phyloP scores from a whole-genome alignment of 495 filamentous ascomycete genomes.

The Penicillium antarcticum region DNA sequence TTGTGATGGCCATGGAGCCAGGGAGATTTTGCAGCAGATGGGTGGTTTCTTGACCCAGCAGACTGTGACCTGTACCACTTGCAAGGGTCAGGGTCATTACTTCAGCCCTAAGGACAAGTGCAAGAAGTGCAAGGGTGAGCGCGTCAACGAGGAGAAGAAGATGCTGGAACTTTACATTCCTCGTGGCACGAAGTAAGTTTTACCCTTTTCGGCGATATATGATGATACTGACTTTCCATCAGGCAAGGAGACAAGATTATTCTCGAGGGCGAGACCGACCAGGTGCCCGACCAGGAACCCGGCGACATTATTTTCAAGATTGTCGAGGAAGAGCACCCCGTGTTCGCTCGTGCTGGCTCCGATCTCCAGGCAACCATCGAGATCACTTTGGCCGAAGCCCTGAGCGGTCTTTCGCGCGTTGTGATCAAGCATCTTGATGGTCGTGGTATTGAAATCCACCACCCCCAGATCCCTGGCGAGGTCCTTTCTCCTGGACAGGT shows the following conservation, averaged over 20 bases:
- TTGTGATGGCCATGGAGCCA: conserved; percentile 74
- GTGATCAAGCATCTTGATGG: conserved; percentile 93
- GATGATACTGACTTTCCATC: conserved; percentile 14
- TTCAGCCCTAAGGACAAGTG: conserved; percentile 95
- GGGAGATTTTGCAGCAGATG: conserved; percentile 68
- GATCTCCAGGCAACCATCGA: conserved; percentile 79
- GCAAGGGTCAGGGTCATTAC: conserved; percentile 75
- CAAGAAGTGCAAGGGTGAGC: conserved; percentile 95
- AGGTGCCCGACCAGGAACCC: conserved; percentile 84
- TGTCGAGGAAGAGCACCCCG: conserved; percentile 73
- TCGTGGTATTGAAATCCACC: conserved; percentile 77
- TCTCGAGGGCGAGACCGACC: conserved; percentile 91
- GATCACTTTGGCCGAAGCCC: conserved; percentile 76
- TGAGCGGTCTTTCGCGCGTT: conserved; percentile 86
- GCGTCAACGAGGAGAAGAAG: conserved; percentile 79
- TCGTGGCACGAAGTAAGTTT: conserved; percentile 64
- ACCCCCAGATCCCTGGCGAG: conserved; percentile 65
- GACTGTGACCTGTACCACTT: conserved; percentile 68
- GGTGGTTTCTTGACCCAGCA: conserved; percentile 80
- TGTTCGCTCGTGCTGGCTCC: conserved; percentile 75
- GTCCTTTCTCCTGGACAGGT: conserved; percentile 77
- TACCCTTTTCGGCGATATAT: background rate
- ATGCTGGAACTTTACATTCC: conserved; percentile 95
- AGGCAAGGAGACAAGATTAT: conserved; percentile 85
- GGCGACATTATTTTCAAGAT: conserved; percentile 91